Percentiles rank a stretch among this genome's conserved stretches.
phyloP scores from a whole-genome alignment of 2,329 filamentous ascomycete genomes.

The Paraconiothyrium sp. region DNA sequence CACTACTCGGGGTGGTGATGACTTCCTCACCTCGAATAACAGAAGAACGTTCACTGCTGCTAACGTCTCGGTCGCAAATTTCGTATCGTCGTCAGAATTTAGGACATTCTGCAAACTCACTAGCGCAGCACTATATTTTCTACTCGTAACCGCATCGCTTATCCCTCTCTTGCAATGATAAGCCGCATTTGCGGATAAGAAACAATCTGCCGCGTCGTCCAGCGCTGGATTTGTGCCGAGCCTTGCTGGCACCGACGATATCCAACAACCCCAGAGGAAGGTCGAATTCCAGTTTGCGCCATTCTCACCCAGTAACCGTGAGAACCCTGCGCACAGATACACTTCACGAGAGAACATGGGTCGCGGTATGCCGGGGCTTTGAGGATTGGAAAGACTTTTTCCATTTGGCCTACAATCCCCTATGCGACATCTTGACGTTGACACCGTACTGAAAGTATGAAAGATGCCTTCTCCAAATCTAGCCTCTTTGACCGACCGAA shows the following conservation, averaged over 20 bases:
- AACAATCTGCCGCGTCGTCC: slow-evolving; percentile 13
- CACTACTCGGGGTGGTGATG: neutral
- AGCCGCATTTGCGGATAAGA: slow-evolving; percentile 8
- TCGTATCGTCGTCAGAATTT: neutral
- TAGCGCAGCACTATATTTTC: slow-evolving; percentile 14
- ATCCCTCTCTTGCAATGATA: neutral
- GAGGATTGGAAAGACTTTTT: neutral
- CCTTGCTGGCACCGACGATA: slow-evolving; percentile 9
- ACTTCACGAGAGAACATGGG: slow-evolving; percentile 7
- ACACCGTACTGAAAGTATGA: slow-evolving; percentile 9
- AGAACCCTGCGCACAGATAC: neutral
- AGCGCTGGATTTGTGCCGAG: slow-evolving; percentile 11
- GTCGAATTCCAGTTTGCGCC: slow-evolving; percentile 4
- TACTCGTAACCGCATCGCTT: neutral
- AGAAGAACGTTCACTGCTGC: slow-evolving; percentile 20
- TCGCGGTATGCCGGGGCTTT: neutral
- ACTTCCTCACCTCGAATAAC: slow-evolving; percentile 16
- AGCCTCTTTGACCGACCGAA: slow-evolving; percentile 13
- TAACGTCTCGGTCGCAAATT: slow-evolving; percentile 15
- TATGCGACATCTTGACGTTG: neutral
- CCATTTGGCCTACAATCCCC: neutral
- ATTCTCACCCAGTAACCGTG: neutral
- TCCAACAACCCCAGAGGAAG: slow-evolving; percentile 12
- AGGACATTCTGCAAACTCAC: slow-evolving; percentile 14
- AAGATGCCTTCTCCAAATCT: slow-evolving; percentile 10